These are phyloP conservation scores for Imleria badia DNA, from an alignment of 768 basidiomycete genomes.

Conservation along the genomic window DNA sequence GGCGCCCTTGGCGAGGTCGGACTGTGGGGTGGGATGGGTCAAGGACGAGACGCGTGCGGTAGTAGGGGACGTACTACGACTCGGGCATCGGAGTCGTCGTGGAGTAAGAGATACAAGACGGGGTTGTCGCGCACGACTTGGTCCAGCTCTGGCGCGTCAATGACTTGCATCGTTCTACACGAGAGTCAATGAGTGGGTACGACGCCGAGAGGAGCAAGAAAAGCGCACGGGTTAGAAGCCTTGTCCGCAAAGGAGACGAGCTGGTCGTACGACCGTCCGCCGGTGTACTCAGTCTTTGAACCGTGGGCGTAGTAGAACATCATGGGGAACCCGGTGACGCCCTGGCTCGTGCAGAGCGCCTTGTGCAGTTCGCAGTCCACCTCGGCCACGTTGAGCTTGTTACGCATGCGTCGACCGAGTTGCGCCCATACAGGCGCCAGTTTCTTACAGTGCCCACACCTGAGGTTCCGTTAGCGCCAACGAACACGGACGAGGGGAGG, in stretches of 20 bases:
- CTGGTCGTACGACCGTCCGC: slow-evolving; percentile 67
- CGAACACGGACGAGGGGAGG: not conserved
- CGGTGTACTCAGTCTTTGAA: slow-evolving; percentile 72
- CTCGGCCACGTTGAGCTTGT: slow-evolving; percentile 74
- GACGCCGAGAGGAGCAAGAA: slow-evolving; percentile 6
- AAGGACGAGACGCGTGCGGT: too few relatives aligned
- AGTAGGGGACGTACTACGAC: too few relatives aligned
- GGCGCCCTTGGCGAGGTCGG: slow-evolving; percentile 54
- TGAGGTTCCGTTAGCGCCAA: slow-evolving; percentile 15
- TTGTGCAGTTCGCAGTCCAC: slow-evolving; percentile 85
- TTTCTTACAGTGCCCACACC: slow-evolving; percentile 97
- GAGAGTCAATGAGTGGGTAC: not conserved
- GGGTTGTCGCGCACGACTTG: slow-evolving; percentile 8
- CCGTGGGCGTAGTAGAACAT: slow-evolving; percentile 64
- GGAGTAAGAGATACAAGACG: slow-evolving; percentile 50
- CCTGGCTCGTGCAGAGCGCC: slow-evolving; percentile 62
- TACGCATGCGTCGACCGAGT: slow-evolving; percentile 68
- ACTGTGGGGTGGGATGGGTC: too few relatives aligned
- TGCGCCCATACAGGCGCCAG: slow-evolving; percentile 80
- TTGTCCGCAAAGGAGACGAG: slow-evolving; percentile 75
- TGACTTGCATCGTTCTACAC: slow-evolving; percentile 21
- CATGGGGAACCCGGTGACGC: slow-evolving; percentile 81
- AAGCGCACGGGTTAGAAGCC: slow-evolving; percentile 67
- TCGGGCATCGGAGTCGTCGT: slow-evolving; percentile 33
- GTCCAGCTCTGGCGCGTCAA: slow-evolving; percentile 13